These are phyloP conservation scores for Tylopilus vinaceipallidus DNA, from an alignment of 768 basidiomycete genomes.

Conservation along the genomic window DNA sequence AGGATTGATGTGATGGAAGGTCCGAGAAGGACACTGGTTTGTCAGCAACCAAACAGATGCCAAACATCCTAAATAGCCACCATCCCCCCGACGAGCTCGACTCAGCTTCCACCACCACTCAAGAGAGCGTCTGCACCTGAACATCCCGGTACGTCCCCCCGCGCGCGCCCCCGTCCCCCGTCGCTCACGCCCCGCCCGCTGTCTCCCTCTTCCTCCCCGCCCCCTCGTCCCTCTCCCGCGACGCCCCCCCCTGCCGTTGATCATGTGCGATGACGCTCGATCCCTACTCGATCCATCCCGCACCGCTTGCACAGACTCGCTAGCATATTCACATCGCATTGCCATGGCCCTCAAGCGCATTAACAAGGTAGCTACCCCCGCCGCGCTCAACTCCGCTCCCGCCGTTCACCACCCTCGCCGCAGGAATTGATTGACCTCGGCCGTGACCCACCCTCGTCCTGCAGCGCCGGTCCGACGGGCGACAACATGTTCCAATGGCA, in stretches of 20 bases:
- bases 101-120: constrained; percentile 31
- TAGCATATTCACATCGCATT: constrained; percentile 6
- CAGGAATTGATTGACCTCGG: constrained; percentile 99
- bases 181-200: not conserved
- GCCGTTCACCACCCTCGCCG: constrained; percentile 1
- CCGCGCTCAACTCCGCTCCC: constrained; percentile 14
- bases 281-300: constrained; percentile 24
- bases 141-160: constrained; percentile 13
- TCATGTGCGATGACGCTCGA: constrained; percentile 38
- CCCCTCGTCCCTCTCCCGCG: too few species aligned
- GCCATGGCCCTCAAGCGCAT: constrained; percentile 98
- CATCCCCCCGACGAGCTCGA: constrained; percentile 10
- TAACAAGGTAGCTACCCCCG: constrained; percentile 72
- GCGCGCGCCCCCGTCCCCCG: not conserved
- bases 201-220: not conserved
- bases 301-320: constrained; percentile 14
- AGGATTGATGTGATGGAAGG: constrained; percentile 1
- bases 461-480: constrained; percentile 96
- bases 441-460: constrained; percentile 98
- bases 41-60: constrained; percentile 39
- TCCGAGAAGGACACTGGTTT: constrained; percentile 11
- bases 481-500: constrained; percentile 99
- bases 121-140: not conserved
- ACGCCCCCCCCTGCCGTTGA: constrained; percentile 25
- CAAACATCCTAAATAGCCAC: constrained; percentile 39